Evolutionary conservation across 805 yeast genomes (phyloP).

Genomic region (Schwanniomyces pseudopolymorphus): DNA sequence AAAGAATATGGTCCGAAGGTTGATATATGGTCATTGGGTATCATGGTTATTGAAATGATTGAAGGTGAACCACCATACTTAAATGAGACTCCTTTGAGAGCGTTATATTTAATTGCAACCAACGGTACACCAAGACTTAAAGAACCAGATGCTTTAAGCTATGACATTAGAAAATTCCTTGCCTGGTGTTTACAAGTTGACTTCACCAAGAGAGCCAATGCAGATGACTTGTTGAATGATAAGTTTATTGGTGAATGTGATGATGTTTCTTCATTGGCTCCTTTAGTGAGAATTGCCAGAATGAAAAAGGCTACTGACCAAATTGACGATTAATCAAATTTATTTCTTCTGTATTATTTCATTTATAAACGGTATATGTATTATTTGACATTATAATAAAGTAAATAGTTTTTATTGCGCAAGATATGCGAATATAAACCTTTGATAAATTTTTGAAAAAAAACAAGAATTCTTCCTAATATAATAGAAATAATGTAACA

Average conservation of each 20-base stretch:
- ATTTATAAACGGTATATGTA: not conserved
- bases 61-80: slow-evolving; percentile 99
- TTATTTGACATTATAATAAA: not conserved
- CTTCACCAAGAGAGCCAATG: slow-evolving; percentile 76
- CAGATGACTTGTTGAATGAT: slow-evolving; percentile 68
- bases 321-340: slow-evolving; percentile 7
- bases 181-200: slow-evolving; percentile 80
- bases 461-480: too few relatives aligned
- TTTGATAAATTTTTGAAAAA: too few relatives aligned
- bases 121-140: slow-evolving; percentile 94
- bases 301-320: slow-evolving; percentile 52
- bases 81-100: slow-evolving; percentile 93
- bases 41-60: slow-evolving; percentile 97
- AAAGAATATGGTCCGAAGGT: slow-evolving; percentile 96
- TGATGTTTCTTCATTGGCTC: slow-evolving; percentile 61
- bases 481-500: too few relatives aligned
- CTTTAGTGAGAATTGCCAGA: slow-evolving; percentile 71
- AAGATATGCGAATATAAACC: too few relatives aligned
- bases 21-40: slow-evolving; percentile 97
- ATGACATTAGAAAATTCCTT: slow-evolving; percentile 65
- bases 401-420: too few relatives aligned
- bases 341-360: not conserved
- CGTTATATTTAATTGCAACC: slow-evolving; percentile 90
- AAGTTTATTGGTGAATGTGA: slow-evolving; percentile 64
- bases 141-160: slow-evolving; percentile 78